Conservation (phyloP, 257 asterid species). For the Echium plantagineum region DNA sequence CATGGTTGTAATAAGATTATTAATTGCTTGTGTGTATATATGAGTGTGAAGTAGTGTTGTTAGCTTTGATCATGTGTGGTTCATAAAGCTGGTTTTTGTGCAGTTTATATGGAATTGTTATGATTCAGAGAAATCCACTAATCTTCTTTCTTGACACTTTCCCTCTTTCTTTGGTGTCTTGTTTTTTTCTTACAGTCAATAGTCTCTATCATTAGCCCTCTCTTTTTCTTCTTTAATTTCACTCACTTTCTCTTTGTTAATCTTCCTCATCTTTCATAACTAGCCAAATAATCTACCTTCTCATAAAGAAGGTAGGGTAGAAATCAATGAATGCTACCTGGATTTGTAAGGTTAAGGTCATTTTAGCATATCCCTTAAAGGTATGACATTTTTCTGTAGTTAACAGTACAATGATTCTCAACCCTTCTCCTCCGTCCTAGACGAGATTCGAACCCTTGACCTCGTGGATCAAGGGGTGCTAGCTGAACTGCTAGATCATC, state of each 20-base stretch:
- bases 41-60: no score
- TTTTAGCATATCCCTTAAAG: not conserved
- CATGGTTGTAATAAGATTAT: slow-evolving; percentile 4
- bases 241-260: slow-evolving; percentile 19
- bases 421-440: no score
- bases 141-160: slow-evolving; percentile 12
- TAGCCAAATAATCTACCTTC: not conserved
- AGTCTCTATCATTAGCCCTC: slow-evolving; percentile 43
- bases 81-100: slow-evolving; percentile 46
- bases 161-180: slow-evolving; percentile 15
- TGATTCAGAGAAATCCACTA: slow-evolving; percentile 14
- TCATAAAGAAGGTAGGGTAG: no score
- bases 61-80: slow-evolving; percentile 4
- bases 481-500: no score
- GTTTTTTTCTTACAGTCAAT: slow-evolving; percentile 26
- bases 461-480: no score
- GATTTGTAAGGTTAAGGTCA: not conserved
- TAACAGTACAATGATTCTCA: no score
- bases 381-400: not conserved
- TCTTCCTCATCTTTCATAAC: not conserved
- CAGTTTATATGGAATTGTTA: slow-evolving; percentile 23
- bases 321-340: no score
- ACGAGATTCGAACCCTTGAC: no score
- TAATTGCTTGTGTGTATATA: not conserved
- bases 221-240: slow-evolving; percentile 10